Evolutionary conservation across 1,284 basidiomycete genomes (phyloP).

Genomic region (Cutaneotrichosporon cutaneum): DNA sequence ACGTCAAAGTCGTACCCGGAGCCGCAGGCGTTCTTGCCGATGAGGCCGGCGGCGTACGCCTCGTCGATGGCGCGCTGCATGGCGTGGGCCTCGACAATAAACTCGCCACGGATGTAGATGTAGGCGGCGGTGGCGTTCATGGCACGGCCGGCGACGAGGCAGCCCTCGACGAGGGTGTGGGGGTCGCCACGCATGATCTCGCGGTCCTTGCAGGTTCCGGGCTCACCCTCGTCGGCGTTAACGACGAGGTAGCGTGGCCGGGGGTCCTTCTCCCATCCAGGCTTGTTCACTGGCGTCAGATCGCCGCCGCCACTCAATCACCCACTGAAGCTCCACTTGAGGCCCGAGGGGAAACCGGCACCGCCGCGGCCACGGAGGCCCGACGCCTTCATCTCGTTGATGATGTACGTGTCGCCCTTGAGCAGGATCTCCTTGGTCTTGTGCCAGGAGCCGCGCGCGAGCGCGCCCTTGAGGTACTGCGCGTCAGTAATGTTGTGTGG

Average conservation of each 20-base stretch:
- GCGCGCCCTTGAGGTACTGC: constrained; percentile 70
- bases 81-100: constrained; percentile 90
- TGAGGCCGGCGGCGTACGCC: constrained; percentile 86
- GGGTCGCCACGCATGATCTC: constrained; percentile 98
- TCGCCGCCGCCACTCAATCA: constrained; percentile 40
- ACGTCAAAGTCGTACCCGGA: constrained; percentile 94
- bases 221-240: constrained; percentile 98
- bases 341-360: constrained; percentile 93
- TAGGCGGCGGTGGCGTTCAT: constrained; percentile 96
- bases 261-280: constrained; percentile 90
- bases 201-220: constrained; percentile 97
- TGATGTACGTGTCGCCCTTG: constrained; percentile 79
- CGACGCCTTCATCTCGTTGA: constrained; percentile 92
- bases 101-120: constrained; percentile 99
- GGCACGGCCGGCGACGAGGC: constrained; percentile 91
- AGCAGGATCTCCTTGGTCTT: constrained; percentile 91
- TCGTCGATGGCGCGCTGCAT: constrained; percentile 93
- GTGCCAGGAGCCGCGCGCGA: constrained; percentile 96
- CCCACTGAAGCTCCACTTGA: constrained; percentile 91
- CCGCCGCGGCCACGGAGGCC: constrained; percentile 94
- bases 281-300: constrained; percentile 69
- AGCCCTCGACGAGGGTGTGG: constrained; percentile 97
- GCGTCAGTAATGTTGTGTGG: background rate
- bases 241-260: constrained; percentile 94
- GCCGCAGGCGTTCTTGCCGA: constrained; percentile 90